Evolutionary conservation across 768 basidiomycete genomes (phyloP).

Genomic region (Gelatoporia subvermispora): DNA sequence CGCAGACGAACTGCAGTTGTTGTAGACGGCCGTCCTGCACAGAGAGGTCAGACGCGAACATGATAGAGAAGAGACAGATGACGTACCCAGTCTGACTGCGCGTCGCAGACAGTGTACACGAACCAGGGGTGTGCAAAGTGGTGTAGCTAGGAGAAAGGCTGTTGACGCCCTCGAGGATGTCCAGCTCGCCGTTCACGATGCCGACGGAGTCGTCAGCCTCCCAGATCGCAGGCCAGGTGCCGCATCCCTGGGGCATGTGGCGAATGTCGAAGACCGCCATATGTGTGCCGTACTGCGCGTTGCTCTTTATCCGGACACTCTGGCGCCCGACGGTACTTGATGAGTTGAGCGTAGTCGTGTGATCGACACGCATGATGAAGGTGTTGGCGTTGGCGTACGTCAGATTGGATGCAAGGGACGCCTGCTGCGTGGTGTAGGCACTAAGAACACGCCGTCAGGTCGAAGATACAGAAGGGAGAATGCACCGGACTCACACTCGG

Average conservation of each 20-base stretch:
- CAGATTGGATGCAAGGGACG: conserved; percentile 45
- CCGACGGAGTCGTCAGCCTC: conserved; percentile 30
- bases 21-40: conserved; percentile 7
- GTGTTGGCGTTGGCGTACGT: conserved; percentile 49
- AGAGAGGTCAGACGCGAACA: not conserved
- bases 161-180: conserved; percentile 42
- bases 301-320: conserved; percentile 51
- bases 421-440: conserved; percentile 41
- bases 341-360: conserved; percentile 37
- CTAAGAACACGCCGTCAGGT: conserved; percentile 13
- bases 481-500: conserved; percentile 46
- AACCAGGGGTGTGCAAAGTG: conserved; percentile 40
- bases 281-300: conserved; percentile 46
- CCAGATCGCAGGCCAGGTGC: conserved; percentile 53
- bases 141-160: conserved; percentile 43
- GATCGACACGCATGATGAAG: conserved; percentile 55
- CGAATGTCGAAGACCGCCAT: conserved; percentile 48
- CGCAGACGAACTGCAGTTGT: conserved; percentile 37
- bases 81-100: conserved; percentile 43
- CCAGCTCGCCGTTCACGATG: not conserved
- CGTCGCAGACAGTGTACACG: conserved; percentile 49
- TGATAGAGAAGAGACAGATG: not conserved
- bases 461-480: conserved; percentile 10
- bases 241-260: conserved; percentile 58
- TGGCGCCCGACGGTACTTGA: conserved; percentile 50